These are phyloP conservation scores for Otatea glauca DNA, from an alignment of 176 grass and related monocot species.

Conservation along the genomic window DNA sequence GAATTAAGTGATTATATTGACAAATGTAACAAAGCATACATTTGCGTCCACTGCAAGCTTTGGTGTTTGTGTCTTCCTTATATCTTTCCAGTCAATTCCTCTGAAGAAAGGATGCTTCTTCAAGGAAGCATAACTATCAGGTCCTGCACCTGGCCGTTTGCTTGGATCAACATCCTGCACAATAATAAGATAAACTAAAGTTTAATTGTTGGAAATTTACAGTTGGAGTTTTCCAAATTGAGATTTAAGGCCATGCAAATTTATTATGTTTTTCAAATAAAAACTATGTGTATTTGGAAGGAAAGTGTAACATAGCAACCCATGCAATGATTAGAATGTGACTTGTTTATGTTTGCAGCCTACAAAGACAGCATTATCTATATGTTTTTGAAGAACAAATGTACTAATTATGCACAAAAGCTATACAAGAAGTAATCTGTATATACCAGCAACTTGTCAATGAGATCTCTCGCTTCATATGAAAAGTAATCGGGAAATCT, in stretches of 20 bases:
- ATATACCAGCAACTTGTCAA: conserved; percentile 91
- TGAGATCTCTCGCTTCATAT: conserved; percentile 75
- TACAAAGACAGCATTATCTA: neutral
- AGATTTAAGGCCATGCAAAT: neutral
- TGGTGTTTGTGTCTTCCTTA: conserved; percentile 60
- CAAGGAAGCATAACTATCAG: conserved; percentile 76
- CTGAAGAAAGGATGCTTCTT: conserved; percentile 96
- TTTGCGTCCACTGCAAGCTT: conserved; percentile 60
- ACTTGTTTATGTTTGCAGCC: neutral
- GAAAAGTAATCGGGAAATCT: conserved; percentile 90
- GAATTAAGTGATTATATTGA: conserved; percentile 24
- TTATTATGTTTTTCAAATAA: conserved; percentile 3
- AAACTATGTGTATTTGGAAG: conserved; percentile 15
- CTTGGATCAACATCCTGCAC: conserved; percentile 85
- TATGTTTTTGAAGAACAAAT: conserved; percentile 4
- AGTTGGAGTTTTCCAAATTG: neutral
- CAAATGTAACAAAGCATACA: conserved; percentile 55
- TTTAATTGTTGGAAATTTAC: conserved; percentile 1
- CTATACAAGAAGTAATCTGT: neutral
- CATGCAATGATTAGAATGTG: neutral
- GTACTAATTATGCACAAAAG: conserved; percentile 12
- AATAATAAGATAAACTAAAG: conserved; percentile 31
- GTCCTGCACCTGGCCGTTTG: conserved; percentile 77
- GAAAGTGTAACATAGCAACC: neutral
- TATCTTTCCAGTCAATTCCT: conserved; percentile 89